A percentile compares a stretch with the other conserved stretches of the same genome.
phyloP scores from a whole-genome alignment of 768 basidiomycete species.

The Scleroderma bovista region DNA sequence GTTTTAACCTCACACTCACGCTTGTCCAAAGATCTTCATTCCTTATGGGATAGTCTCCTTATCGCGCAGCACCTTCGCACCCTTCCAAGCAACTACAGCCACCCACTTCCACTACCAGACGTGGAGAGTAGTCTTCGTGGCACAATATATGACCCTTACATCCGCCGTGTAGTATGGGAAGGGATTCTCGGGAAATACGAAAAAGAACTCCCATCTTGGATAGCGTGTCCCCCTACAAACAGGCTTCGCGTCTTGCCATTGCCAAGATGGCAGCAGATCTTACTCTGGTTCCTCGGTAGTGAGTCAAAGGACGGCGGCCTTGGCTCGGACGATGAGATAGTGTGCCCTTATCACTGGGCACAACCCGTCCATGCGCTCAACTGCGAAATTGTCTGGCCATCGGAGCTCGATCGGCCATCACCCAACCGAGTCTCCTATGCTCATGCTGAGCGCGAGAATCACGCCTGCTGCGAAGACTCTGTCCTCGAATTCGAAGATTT shows the following conservation, averaged over 20 bases:
- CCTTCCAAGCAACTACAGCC: constrained; percentile 69
- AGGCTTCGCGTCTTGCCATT: constrained; percentile 4
- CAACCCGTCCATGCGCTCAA: constrained; percentile 68
- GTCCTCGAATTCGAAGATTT: neutral
- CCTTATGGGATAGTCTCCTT: constrained; percentile 80
- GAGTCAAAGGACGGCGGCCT: constrained; percentile 20
- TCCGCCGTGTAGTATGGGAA: constrained; percentile 85
- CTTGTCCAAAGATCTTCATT: constrained; percentile 60
- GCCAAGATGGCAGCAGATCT: constrained; percentile 24
- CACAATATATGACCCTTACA: constrained; percentile 81
- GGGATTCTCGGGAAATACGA: constrained; percentile 70
- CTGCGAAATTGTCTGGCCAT: constrained; percentile 80
- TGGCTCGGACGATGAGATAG: constrained; percentile 45
- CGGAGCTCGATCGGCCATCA: constrained; percentile 51
- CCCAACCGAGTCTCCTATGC: constrained; percentile 25
- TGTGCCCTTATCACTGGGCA: constrained; percentile 82
- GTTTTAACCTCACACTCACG: neutral
- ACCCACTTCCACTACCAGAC: constrained; percentile 58
- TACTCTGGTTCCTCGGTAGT: constrained; percentile 10
- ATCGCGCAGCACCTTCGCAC: constrained; percentile 81
- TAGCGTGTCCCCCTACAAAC: constrained; percentile 48
- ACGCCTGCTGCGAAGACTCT: neutral
- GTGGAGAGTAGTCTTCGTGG: constrained; percentile 67
- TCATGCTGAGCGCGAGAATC: constrained; percentile 6
- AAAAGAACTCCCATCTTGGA: constrained; percentile 56